Evolutionary conservation across 139 green algal genomes (phyloP).

Genomic region (Desmodesmus armatus): DNA sequence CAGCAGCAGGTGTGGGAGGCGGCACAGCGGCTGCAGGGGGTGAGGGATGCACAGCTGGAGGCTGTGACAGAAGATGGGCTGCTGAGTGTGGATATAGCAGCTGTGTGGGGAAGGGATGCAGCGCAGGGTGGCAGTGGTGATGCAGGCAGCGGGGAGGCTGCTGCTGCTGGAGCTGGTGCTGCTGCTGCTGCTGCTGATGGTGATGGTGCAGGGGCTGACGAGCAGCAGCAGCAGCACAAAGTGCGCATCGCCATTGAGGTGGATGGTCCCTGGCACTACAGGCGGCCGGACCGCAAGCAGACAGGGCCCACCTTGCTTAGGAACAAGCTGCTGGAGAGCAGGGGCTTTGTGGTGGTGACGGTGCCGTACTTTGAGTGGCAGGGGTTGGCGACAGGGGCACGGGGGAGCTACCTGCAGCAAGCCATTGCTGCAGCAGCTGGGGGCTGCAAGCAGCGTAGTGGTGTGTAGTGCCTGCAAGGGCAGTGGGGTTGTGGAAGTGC

Average conservation of each 20-base stretch:
- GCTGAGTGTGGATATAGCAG: not conserved
- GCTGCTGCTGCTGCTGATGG: too few species aligned
- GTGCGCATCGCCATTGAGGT: conserved; percentile 16
- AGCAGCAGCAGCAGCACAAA: too few species aligned
- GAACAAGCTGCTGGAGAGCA: not conserved
- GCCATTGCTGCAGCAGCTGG: too few species aligned
- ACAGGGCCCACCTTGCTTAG: not conserved
- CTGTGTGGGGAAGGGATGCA: too few species aligned
- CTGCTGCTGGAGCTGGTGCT: too few species aligned
- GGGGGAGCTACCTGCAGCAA: too few species aligned
- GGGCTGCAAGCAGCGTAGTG: too few species aligned
- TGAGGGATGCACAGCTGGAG: not conserved
- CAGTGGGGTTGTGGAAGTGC: too few species aligned
- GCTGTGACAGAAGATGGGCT: not conserved
- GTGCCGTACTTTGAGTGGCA: not conserved
- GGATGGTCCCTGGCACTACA: not conserved
- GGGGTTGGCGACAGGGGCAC: not conserved
- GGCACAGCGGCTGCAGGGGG: not conserved
- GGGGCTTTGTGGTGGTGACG: not conserved
- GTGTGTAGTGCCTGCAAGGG: too few species aligned
- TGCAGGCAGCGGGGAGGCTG: not conserved
- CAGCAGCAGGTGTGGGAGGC: conserved; percentile 3
- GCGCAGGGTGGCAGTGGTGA: not conserved
- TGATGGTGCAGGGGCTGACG: not conserved
- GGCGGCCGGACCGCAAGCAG: not conserved